Percentiles rank a stretch among this genome's conserved stretches.
phyloP scores from a whole-genome alignment of 352 stramenopile genomes.

The Blastocystis sp. region DNA sequence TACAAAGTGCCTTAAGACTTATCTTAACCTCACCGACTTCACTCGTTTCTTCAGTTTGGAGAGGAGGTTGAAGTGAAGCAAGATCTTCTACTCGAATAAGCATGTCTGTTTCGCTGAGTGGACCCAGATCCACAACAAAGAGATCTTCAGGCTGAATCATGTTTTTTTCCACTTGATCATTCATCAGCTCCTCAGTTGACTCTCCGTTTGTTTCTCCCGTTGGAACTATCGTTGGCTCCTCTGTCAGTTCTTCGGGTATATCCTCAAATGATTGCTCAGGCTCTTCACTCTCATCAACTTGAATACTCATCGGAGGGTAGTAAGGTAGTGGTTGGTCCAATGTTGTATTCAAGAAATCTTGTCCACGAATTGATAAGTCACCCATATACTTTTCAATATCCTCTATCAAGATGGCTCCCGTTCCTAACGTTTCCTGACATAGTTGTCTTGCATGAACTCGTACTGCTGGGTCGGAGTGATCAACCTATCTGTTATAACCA shows the following conservation, averaged over 20 bases:
- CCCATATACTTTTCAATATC: neutral
- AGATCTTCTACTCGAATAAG: neutral
- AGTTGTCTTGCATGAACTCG: neutral
- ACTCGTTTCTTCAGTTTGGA: neutral
- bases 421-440: neutral
- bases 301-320: neutral
- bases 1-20: neutral
- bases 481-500: neutral
- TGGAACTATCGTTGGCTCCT: neutral
- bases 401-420: neutral
- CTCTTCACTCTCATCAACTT: no score
- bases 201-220: neutral
- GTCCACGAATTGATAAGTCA: neutral
- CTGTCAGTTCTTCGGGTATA: neutral
- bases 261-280: neutral
- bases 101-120: neutral
- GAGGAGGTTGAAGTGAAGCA: neutral
- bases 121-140: neutral
- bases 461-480: neutral
- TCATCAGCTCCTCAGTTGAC: neutral
- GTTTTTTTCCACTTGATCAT: no score
- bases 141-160: no score
- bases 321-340: neutral
- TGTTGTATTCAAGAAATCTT: neutral
- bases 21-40: neutral